Evolutionary conservation across 1,284 basidiomycete genomes (phyloP).

Genomic region (Ganoderma sp.): DNA sequence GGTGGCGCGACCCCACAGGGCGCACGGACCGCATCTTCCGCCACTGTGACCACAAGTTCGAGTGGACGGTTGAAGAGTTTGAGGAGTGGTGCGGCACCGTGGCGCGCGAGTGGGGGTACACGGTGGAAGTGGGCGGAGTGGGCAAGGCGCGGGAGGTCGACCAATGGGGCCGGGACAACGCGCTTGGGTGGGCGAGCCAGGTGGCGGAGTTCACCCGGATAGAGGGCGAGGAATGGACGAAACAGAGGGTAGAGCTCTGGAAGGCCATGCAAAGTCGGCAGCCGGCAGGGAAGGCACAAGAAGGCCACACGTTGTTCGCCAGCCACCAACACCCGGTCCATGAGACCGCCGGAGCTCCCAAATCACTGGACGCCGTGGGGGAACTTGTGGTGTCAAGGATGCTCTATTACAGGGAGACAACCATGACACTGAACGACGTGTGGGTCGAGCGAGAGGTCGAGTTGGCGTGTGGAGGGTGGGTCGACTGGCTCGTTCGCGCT

Average conservation of each 20-base stretch:
- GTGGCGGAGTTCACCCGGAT: constrained; percentile 70
- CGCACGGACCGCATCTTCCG: constrained; percentile 80
- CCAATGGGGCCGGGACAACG: constrained; percentile 69
- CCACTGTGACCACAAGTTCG: constrained; percentile 91
- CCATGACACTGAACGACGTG: constrained; percentile 65
- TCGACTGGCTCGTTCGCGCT: constrained; percentile 60
- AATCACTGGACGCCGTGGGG: constrained; percentile 55
- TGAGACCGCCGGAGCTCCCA: constrained; percentile 49
- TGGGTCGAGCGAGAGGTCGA: constrained; percentile 71
- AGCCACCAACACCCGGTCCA: constrained; percentile 59
- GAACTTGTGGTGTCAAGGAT: constrained; percentile 58
- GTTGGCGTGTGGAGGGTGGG: constrained; percentile 70
- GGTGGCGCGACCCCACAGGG: constrained; percentile 74
- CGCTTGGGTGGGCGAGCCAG: constrained; percentile 72
- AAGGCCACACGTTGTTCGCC: constrained; percentile 55
- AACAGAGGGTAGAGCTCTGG: constrained; percentile 45
- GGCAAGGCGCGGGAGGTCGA: constrained; percentile 65
- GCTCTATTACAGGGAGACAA: constrained; percentile 54
- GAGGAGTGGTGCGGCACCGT: constrained; percentile 66
- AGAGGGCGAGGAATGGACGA: constrained; percentile 42
- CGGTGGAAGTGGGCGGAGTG: constrained; percentile 59
- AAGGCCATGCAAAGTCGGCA: constrained; percentile 39
- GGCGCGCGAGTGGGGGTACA: constrained; percentile 79
- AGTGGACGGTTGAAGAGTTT: constrained; percentile 90
- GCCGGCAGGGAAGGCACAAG: constrained; percentile 25